Percentiles rank a stretch among this genome's conserved stretches.
These are phyloP conservation scores for Populus hybrid DNA, from an alignment of 441 rosid genomes.

Conservation along the genomic window DNA sequence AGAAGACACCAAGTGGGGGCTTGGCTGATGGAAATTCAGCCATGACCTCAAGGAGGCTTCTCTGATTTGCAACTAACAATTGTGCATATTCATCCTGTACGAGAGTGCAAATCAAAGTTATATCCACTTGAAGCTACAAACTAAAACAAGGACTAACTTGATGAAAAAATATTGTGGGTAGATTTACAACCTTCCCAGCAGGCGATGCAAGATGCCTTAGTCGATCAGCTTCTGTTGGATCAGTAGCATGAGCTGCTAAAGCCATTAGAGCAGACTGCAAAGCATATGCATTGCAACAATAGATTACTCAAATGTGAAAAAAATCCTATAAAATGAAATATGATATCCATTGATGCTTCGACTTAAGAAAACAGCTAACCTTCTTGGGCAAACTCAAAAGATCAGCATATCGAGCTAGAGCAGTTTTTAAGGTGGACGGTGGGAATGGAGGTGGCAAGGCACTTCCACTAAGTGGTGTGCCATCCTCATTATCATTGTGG, in stretches of 20 bases:
- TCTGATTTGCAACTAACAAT: conserved; percentile 83
- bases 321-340: neutral
- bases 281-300: conserved; percentile 9
- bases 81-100: conserved; percentile 91
- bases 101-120: conserved; percentile 6
- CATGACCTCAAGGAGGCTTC: conserved; percentile 97
- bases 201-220: conserved; percentile 89
- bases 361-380: conserved; percentile 42
- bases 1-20: conserved; percentile 95
- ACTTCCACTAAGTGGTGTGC: conserved; percentile 72
- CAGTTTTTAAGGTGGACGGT: conserved; percentile 81
- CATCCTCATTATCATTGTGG: conserved; percentile 85
- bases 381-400: conserved; percentile 88
- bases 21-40: conserved; percentile 85
- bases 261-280: conserved; percentile 86
- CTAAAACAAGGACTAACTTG: neutral
- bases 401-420: conserved; percentile 80
- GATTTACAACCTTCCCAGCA: conserved; percentile 77
- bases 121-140: neutral
- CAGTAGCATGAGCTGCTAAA: conserved; percentile 90
- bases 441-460: conserved; percentile 83
- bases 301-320: neutral
- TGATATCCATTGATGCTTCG: neutral
- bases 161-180: neutral
- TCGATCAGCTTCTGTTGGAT: conserved; percentile 87